Percentiles rank a stretch among this genome's conserved stretches.
phyloP scores from a whole-genome alignment of 495 filamentous ascomycete species.

The Penicillium alfredii region DNA sequence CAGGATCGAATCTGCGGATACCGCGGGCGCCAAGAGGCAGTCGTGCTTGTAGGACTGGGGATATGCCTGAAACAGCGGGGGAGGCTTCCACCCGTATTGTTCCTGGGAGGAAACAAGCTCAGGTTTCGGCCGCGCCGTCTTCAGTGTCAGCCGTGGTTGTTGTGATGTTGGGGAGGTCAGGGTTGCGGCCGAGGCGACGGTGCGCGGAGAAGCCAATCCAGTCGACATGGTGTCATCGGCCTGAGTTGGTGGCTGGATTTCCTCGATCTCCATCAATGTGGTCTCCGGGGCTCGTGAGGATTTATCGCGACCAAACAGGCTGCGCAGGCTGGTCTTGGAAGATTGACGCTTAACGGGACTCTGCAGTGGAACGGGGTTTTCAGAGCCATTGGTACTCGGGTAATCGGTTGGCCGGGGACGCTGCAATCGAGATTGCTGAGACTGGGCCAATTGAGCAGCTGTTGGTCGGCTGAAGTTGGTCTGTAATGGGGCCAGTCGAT shows the following conservation, averaged over 20 bases:
- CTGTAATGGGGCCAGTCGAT: conserved; percentile 31
- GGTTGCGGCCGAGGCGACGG: conserved; percentile 21
- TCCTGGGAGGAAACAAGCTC: conserved; percentile 21
- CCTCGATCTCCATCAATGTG: conserved; percentile 34
- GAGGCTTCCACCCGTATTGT: conserved; percentile 59
- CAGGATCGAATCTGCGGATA: conserved; percentile 56
- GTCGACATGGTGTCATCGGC: conserved; percentile 9
- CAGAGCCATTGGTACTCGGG: conserved; percentile 21
- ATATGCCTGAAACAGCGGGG: conserved; percentile 86
- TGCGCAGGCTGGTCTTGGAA: conserved; percentile 37
- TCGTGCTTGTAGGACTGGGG: conserved; percentile 68
- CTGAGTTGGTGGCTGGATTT: conserved; percentile 15
- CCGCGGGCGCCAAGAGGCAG: conserved; percentile 41
- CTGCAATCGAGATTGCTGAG: conserved; percentile 19
- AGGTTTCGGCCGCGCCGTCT: conserved; percentile 19
- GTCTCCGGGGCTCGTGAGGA: conserved; percentile 21
- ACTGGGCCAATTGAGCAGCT: conserved; percentile 8
- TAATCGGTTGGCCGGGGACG: conserved; percentile 39
- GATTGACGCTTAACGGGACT: conserved; percentile 31
- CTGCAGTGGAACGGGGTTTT: conserved; percentile 32
- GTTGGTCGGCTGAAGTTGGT: conserved; percentile 38
- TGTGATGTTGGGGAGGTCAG: conserved; percentile 26
- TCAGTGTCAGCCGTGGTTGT: conserved; percentile 17
- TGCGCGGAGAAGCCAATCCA: conserved; percentile 27
- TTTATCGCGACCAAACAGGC: conserved; percentile 38